Evolutionary conservation across 2,329 filamentous ascomycete species (phyloP), one percentile per base, ranked within the genome.

Genomic region (Monosporascus sp.): DNA sequence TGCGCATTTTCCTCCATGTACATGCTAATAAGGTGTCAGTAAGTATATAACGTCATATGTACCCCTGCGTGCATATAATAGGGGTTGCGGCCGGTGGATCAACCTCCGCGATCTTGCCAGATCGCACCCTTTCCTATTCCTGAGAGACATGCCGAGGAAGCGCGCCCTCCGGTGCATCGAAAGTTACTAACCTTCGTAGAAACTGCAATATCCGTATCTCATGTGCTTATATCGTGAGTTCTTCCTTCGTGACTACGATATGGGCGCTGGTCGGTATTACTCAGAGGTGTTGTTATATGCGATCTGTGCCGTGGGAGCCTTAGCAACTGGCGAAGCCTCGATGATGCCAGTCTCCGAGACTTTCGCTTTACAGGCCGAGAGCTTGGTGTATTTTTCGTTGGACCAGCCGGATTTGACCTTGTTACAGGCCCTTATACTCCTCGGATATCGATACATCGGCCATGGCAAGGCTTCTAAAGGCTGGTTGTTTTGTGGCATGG

Each of bases 401-500:
- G 75, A 78, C 52, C 68, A 65, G 17, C 76, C 76, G 8, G 72
- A 77, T 49, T 66, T 79, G 18, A 77, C 76, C 7, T 72, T 72
- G 9, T 60, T 78, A 8, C 73, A 78, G 53, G 72, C 75, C 1
- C 61, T 79, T 15, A 65, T 75, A 5, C 56, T 79, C 0, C 53
- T 79, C 2, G 73, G 75, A 9, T 75, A 79, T 51, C 68, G 72
- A 17, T 75, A 76, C 54, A 77, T 78, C 43, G 76, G 75, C 3
- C 70, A 72, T 22, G 74, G 75, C 0, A 70, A 72, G n/a, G 64
- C 70, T 2, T 78, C 75, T 18, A 79, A 76, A 50, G 76, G 76
- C 14, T 79, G 76, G 76, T 63, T 79, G 2, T 78, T 76, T 50
- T 77, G 75, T 27, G 75, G 76, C 47, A 78, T 79, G 75, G 75